These are phyloP conservation scores for Saccharomycopsis sp. DNA, from an alignment of 805 yeast genomes.

Conservation along the genomic window DNA sequence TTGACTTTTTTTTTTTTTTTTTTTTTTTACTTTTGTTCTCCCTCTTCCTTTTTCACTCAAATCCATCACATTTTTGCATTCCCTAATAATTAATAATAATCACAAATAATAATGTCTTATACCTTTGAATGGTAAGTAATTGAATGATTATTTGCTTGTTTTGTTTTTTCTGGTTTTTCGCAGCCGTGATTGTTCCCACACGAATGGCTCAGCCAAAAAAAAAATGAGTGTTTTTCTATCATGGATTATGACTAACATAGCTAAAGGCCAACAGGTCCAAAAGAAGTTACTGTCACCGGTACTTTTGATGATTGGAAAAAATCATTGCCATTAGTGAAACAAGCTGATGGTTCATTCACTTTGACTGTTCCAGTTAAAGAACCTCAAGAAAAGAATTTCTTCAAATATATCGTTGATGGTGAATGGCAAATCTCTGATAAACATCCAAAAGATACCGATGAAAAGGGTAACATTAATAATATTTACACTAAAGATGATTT, in stretches of 20 bases:
- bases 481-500: conserved; percentile 15
- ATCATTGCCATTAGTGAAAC: conserved; percentile 51
- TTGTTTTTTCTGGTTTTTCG: background rate
- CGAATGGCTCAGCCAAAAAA: no score
- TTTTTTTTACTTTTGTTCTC: background rate
- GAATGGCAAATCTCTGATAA: conserved; percentile 44
- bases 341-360: conserved; percentile 53
- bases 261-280: conserved; percentile 43
- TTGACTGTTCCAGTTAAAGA: conserved; percentile 46
- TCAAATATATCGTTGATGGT: conserved; percentile 64
- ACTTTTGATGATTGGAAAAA: conserved; percentile 65
- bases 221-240: background rate
- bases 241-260: background rate
- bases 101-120: conserved; percentile 12
- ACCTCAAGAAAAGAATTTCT: conserved; percentile 34
- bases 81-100: no score
- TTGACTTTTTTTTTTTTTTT: no score
- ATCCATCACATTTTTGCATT: background rate
- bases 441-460: conserved; percentile 25
- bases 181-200: no score
- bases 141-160: background rate
- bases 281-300: conserved; percentile 60
- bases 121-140: conserved; percentile 12
- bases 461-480: conserved; percentile 20
- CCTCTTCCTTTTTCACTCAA: background rate